A percentile compares a stretch with the other conserved stretches of the same genome.
These are phyloP conservation scores for Fereydounia khargensis DNA, from an alignment of 1,284 basidiomycete species.

Conservation along the genomic window DNA sequence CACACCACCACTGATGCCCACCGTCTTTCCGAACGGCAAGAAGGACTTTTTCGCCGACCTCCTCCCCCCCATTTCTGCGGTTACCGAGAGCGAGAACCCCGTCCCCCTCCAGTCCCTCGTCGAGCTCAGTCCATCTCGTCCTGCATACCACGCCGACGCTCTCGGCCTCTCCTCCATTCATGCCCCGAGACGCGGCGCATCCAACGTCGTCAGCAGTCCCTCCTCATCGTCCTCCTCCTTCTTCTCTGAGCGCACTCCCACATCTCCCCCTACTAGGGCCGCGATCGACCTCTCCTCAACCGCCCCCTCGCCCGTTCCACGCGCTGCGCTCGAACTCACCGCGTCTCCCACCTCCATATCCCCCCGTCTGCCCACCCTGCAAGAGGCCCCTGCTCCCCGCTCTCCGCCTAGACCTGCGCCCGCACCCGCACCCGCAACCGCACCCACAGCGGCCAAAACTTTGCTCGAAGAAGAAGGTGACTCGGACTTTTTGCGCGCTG, in stretches of 20 bases:
- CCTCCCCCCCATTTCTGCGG: constrained; percentile 3
- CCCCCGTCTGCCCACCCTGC: constrained; percentile 1
- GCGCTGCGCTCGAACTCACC: too few species aligned
- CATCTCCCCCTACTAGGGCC: too few species aligned
- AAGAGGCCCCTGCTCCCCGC: background rate
- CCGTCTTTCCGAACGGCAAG: constrained; percentile 24
- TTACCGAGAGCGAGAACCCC: background rate
- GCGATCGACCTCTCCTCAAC: too few species aligned
- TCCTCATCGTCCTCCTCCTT: too few species aligned
- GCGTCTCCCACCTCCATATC: background rate
- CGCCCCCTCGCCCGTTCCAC: too few species aligned
- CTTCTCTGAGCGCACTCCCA: too few species aligned
- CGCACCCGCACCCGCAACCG: constrained; percentile 1
- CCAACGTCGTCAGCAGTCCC: too few species aligned
- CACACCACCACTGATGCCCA: constrained; percentile 18
- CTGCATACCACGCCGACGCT: constrained; percentile 2
- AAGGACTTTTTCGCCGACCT: constrained; percentile 29
- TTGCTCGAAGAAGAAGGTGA: constrained; percentile 30
- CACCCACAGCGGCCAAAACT: constrained; percentile 2
- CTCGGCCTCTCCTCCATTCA: too few species aligned
- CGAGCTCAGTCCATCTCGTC: constrained; percentile 6
- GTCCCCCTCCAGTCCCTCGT: background rate
- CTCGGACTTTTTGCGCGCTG: constrained; percentile 38
- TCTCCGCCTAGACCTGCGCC: too few species aligned
- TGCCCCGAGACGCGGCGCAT: too few species aligned